Evolutionary conservation across 2,329 filamentous ascomycete species (phyloP).

Genomic region (Periconia macrospinosa): DNA sequence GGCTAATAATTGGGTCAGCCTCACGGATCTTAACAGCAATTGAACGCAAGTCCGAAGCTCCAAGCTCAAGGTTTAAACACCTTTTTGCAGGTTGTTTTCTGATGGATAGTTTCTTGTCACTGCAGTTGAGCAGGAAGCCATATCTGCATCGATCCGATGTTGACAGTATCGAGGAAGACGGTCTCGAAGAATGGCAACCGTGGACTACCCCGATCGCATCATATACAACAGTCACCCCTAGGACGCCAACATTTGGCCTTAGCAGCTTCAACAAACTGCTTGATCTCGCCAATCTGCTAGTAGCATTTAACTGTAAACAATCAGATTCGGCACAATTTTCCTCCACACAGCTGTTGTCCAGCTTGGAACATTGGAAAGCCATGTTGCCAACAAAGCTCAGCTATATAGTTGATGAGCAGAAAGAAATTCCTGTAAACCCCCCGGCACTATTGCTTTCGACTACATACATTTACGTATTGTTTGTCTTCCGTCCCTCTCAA

Average conservation of each 20-base stretch:
- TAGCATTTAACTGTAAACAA: slow-evolving; percentile 9
- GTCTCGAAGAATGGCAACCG: slow-evolving; percentile 71
- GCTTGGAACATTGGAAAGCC: slow-evolving; percentile 42
- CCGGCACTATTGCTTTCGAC: slow-evolving; percentile 31
- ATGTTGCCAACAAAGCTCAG: slow-evolving; percentile 27
- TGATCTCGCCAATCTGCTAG: slow-evolving; percentile 29
- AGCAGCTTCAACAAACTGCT: slow-evolving; percentile 59
- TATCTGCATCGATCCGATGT: slow-evolving; percentile 55
- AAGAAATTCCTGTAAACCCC: slow-evolving; percentile 21
- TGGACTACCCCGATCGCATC: slow-evolving; percentile 61
- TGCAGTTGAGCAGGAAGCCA: slow-evolving; percentile 54
- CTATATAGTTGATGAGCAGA: slow-evolving; percentile 17
- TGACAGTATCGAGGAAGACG: slow-evolving; percentile 63
- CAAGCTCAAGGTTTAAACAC: slow-evolving; percentile 39
- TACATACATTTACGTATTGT: slow-evolving; percentile 26
- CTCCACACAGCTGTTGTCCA: slow-evolving; percentile 37
- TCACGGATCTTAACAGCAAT: slow-evolving; percentile 55
- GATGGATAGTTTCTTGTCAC: slow-evolving; percentile 61
- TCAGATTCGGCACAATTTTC: slow-evolving; percentile 19
- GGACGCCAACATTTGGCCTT: slow-evolving; percentile 45
- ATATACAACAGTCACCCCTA: slow-evolving; percentile 15
- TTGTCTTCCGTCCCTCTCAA: slow-evolving; percentile 25
- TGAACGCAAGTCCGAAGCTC: slow-evolving; percentile 36
- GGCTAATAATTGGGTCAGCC: slow-evolving; percentile 67
- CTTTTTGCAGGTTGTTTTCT: slow-evolving; percentile 62